Conservation (phyloP, 2,329 filamentous ascomycete species). For the Colletotrichum sp. region DNA sequence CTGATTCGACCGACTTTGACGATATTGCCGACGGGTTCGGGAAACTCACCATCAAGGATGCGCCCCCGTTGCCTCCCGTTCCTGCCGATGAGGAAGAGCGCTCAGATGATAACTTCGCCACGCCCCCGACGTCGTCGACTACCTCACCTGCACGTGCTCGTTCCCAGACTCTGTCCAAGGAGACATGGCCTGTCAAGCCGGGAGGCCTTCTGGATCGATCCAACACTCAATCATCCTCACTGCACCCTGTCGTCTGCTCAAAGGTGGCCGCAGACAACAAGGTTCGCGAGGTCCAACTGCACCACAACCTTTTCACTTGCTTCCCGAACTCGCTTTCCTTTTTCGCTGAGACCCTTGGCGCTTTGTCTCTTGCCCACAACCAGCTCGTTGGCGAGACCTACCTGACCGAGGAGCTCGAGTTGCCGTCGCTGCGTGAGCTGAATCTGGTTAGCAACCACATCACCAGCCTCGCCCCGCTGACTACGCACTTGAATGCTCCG, state of each 20-base stretch:
- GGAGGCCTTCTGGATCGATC: conserved; percentile 75
- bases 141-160: conserved; percentile 54
- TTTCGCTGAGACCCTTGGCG: conserved; percentile 73
- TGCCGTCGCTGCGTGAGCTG: conserved; percentile 79
- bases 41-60: conserved; percentile 11
- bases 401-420: conserved; percentile 67
- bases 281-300: conserved; percentile 67
- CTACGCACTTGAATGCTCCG: conserved; percentile 73
- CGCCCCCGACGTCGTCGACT: conserved; percentile 60
- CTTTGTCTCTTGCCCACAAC: conserved; percentile 79
- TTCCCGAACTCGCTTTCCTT: conserved; percentile 76
- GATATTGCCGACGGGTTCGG: conserved; percentile 28
- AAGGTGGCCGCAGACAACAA: conserved; percentile 57
- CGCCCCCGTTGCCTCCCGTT: background rate
- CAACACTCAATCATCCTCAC: conserved; percentile 65
- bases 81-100: conserved; percentile 35
- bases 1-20: conserved; percentile 33
- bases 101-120: conserved; percentile 63
- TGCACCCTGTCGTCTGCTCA: conserved; percentile 63
- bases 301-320: conserved; percentile 75
- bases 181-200: conserved; percentile 59
- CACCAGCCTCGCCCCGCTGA: conserved; percentile 70
- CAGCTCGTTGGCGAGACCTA: conserved; percentile 69
- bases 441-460: conserved; percentile 79
- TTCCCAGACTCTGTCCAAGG: conserved; percentile 50